These are phyloP conservation scores for Plasmodium adleri DNA, from an alignment of 169 alveolate genomes.

Conservation along the genomic window DNA sequence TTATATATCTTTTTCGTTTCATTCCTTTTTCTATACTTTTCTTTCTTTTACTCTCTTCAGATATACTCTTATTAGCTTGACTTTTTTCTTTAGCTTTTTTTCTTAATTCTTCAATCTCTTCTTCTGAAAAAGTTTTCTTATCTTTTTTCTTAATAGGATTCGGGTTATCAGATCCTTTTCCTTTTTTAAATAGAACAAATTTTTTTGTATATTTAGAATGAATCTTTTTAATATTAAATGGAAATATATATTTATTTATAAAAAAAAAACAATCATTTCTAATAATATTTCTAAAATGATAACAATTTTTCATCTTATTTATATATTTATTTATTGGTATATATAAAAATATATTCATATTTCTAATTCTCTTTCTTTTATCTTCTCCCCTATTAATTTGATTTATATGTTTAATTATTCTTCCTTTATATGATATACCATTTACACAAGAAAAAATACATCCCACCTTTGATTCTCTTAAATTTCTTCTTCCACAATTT, in stretches of 20 bases:
- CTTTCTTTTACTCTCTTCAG: conserved; percentile 7
- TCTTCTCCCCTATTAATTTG: neutral
- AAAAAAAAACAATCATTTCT: neutral
- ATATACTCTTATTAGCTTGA: conserved; percentile 33
- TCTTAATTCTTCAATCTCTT: conserved; percentile 64
- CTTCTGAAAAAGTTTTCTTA: conserved; percentile 57
- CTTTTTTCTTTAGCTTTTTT: conserved; percentile 60
- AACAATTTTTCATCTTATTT: no score
- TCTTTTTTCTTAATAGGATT: conserved; percentile 32
- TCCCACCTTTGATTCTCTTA: no score
- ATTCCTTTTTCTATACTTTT: conserved; percentile 19
- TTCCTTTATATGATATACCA: neutral
- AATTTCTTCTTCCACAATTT: neutral
- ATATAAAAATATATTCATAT: neutral
- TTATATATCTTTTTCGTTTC: neutral
- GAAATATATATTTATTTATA: neutral
- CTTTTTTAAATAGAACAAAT: conserved; percentile 42
- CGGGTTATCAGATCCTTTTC: conserved; percentile 22
- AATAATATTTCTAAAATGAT: neutral
- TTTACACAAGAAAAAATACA: no score
- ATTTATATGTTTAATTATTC: neutral
- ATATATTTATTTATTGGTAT: no score
- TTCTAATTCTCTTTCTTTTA: neutral
- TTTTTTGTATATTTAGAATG: neutral
- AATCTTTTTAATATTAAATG: no score